Conservation (phyloP, 1,284 basidiomycete species). For the Rhodotorula sp. region DNA sequence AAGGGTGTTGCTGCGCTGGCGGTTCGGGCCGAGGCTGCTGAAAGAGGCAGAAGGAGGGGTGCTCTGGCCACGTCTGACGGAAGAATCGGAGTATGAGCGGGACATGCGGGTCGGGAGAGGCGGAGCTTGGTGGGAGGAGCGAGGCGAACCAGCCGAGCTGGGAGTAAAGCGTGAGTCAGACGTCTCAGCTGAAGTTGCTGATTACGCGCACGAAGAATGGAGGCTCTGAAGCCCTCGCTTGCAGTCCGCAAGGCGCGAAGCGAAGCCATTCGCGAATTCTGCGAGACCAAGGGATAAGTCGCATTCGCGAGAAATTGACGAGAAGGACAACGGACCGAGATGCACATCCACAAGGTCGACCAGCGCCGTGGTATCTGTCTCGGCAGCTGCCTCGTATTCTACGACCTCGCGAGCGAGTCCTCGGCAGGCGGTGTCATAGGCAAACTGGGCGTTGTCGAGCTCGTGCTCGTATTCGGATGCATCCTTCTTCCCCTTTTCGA, state of each 20-base stretch:
- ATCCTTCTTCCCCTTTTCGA: slow-evolving; percentile 26
- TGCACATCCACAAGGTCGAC: slow-evolving; percentile 9
- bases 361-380: not conserved
- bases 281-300: not conserved
- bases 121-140: not conserved
- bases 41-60: not conserved
- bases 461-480: slow-evolving; percentile 27
- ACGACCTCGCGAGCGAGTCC: not conserved
- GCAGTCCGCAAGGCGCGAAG: not conserved
- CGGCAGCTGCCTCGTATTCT: slow-evolving; percentile 1
- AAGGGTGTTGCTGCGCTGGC: slow-evolving; percentile 7
- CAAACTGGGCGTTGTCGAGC: slow-evolving; percentile 18
- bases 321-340: slow-evolving; percentile 7
- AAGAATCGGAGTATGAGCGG: slow-evolving; percentile 30
- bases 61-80: not conserved
- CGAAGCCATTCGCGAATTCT: slow-evolving; percentile 11
- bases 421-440: slow-evolving; percentile 13
- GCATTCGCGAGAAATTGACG: too few species aligned
- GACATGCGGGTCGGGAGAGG: slow-evolving; percentile 20
- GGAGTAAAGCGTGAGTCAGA: not conserved
- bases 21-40: slow-evolving; percentile 18
- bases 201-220: not conserved
- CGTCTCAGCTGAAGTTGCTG: rapidly evolving
- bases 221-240: too few species aligned
- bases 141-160: slow-evolving; percentile 7